Base-by-base conservation (phyloP, 2,329 filamentous ascomycete genomes). In the Fusarium sp. region DNA sequence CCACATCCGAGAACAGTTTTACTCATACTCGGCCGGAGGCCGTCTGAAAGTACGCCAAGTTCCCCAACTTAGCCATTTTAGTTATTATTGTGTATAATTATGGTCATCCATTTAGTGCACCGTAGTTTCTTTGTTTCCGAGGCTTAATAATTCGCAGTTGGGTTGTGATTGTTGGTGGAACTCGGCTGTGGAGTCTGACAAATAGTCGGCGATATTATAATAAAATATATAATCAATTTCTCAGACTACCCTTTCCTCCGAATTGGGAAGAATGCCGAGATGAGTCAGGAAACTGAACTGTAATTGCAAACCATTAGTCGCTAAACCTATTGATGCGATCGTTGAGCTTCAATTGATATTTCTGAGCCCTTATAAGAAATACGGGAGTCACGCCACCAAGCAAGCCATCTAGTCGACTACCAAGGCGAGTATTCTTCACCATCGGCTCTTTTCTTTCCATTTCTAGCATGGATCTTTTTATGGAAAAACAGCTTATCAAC, bases 101-200 rank as follows among this genome's bases (percentile, higher is more conserved):
- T 3, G 5, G 20, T 42, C 2, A 14, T 4, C n/a, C 4, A 7
- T 42, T 14, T 42, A 1, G n/a, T 14, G 0, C 11, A 4, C 6
- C 1, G 3, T 42, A 6, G n/a, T 5, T 14, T 42, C 2, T 42
- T 4, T 20, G 2, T 14, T 22, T 20, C 0, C 6, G n/a, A 42
- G 11, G n/a, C n/a, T 42, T 10, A 42, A 42, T 42, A 42, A 42
- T 42, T 6, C 11, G 38, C 11, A 14, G n/a, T 1, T 42, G 38
- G n/a, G n/a, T 42, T 42, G 14, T 22, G 11, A 22, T 14, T 14
- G 11, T 2, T 7, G 11, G 11, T 42, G 11, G 5, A 13, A 22
- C 20, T 20, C 2, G n/a, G 38, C n/a, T 14, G 11, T 42, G 6
- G n/a, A 42, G 40, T 42, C 40, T 42, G 40, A 42, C 40, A 42